Evolutionary conservation across 352 stramenopile species (phyloP).

Genomic region (Phytopythium cucurbitacearum): DNA sequence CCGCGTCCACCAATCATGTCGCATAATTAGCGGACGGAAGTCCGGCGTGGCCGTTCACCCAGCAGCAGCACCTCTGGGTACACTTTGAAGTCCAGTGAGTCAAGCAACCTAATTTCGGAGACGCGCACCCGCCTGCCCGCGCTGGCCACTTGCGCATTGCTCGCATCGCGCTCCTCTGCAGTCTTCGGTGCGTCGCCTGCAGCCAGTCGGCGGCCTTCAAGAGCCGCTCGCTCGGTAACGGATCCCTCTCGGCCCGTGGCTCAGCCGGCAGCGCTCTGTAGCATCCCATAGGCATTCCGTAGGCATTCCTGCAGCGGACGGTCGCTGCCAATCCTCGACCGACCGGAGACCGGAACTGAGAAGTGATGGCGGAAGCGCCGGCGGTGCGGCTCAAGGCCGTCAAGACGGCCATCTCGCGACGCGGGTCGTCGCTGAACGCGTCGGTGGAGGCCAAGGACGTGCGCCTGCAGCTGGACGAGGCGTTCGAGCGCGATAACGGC

Average conservation of each 20-base stretch:
- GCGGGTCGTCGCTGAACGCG: conserved; percentile 64
- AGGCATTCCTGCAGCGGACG: too few relatives aligned
- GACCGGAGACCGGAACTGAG: not conserved
- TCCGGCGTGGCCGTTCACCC: not conserved
- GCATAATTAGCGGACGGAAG: not conserved
- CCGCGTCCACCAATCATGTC: not conserved
- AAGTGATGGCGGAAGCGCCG: conserved; percentile 14
- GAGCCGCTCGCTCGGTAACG: too few relatives aligned
- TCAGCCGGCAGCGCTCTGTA: too few relatives aligned
- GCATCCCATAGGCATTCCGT: too few relatives aligned
- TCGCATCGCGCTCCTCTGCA: too few relatives aligned
- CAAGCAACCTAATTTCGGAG: too few relatives aligned
- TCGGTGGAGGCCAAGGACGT: conserved; percentile 58
- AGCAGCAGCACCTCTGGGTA: conserved; percentile 1
- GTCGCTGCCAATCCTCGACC: not conserved
- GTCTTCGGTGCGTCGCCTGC: too few relatives aligned
- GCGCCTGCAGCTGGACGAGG: conserved; percentile 51
- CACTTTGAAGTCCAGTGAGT: not conserved
- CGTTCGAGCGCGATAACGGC: conserved; percentile 58
- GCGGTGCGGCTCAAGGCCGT: conserved; percentile 42
- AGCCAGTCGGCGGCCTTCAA: too few relatives aligned
- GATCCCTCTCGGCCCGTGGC: too few relatives aligned
- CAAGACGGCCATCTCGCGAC: conserved; percentile 59
- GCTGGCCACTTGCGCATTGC: too few relatives aligned
- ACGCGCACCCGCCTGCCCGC: too few relatives aligned